A percentile compares a stretch with the other conserved stretches of the same genome.
These are phyloP conservation scores for Hypocreales sp. DNA, from an alignment of 2,329 filamentous ascomycete species.

Conservation along the genomic window DNA sequence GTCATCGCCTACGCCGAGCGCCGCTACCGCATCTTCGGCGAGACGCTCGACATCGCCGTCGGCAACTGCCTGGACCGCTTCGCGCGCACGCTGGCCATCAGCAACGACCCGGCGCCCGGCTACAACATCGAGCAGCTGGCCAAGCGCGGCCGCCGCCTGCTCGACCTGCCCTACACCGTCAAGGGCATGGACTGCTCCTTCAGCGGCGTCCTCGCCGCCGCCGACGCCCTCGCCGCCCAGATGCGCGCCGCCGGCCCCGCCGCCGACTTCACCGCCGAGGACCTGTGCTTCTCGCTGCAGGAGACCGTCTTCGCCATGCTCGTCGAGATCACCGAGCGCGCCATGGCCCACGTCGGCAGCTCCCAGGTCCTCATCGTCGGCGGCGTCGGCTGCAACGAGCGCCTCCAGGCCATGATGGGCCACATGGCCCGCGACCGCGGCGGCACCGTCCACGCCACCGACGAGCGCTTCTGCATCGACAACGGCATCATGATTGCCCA, in stretches of 20 bases:
- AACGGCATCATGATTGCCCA: conserved; percentile 99
- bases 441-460: conserved; percentile 84
- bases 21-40: conserved; percentile 93
- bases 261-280: conserved; percentile 55
- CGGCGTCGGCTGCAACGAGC: conserved; percentile 88
- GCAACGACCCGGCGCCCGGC: conserved; percentile 90
- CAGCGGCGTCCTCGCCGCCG: conserved; percentile 72
- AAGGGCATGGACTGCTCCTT: conserved; percentile 99
- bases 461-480: conserved; percentile 96
- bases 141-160: conserved; percentile 51
- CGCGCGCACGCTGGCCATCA: conserved; percentile 76
- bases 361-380: conserved; percentile 87
- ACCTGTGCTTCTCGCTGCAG: conserved; percentile 88
- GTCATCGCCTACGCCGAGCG: conserved; percentile 93
- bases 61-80: conserved; percentile 96
- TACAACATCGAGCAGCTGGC: conserved; percentile 98
- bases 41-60: conserved; percentile 93
- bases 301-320: conserved; percentile 96
- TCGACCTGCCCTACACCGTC: conserved; percentile 88
- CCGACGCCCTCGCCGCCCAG: conserved; percentile 64
- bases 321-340: conserved; percentile 94
- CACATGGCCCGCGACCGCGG: conserved; percentile 80
- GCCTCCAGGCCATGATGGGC: conserved; percentile 97
- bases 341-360: conserved; percentile 93
- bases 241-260: conserved; percentile 35